Evolutionary conservation across 768 basidiomycete species (phyloP).

Genomic region (Saitozyma sp.): DNA sequence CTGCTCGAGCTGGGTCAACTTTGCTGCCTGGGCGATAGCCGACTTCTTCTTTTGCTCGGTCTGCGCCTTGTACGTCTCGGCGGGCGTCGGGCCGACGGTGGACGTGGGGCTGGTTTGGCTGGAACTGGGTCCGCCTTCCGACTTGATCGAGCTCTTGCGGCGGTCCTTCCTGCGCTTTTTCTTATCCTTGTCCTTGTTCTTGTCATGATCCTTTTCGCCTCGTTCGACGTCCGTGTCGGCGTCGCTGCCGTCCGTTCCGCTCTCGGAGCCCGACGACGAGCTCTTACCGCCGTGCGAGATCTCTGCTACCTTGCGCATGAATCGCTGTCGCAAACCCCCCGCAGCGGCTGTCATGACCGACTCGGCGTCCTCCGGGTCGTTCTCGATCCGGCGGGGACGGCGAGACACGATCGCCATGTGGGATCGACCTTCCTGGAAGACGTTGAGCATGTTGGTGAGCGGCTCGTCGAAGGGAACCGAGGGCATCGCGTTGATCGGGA

Average conservation of each 20-base stretch:
- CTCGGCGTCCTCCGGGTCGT: constrained; percentile 42
- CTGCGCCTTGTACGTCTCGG: constrained; percentile 12
- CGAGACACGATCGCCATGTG: constrained; percentile 90
- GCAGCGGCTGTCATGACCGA: constrained; percentile 76
- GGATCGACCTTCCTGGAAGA: constrained; percentile 80
- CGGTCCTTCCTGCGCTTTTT: constrained; percentile 9
- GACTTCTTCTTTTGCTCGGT: constrained; percentile 15
- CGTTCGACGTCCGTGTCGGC: constrained; percentile 21
- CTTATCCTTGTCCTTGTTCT: constrained; percentile 34
- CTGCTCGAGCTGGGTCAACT: constrained; percentile 62
- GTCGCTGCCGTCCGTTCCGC: constrained; percentile 25
- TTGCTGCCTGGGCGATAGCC: constrained; percentile 45
- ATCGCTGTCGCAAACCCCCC: constrained; percentile 72
- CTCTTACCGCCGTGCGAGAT: constrained; percentile 62
- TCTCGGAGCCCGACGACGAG: constrained; percentile 54
- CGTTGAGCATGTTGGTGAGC: constrained; percentile 78
- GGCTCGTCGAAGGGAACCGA: constrained; percentile 85
- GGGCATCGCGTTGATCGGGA: constrained; percentile 82
- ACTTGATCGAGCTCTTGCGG: constrained; percentile 5
- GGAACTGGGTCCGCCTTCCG: background rate
- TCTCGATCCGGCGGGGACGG: constrained; percentile 57
- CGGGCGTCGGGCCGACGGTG: constrained; percentile 4
- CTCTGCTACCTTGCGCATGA: constrained; percentile 67
- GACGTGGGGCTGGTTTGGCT: background rate
- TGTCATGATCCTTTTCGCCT: constrained; percentile 22